These are phyloP conservation scores for Ceratobasidium sp. DNA, from an alignment of 1,284 basidiomycete genomes.

Conservation along the genomic window DNA sequence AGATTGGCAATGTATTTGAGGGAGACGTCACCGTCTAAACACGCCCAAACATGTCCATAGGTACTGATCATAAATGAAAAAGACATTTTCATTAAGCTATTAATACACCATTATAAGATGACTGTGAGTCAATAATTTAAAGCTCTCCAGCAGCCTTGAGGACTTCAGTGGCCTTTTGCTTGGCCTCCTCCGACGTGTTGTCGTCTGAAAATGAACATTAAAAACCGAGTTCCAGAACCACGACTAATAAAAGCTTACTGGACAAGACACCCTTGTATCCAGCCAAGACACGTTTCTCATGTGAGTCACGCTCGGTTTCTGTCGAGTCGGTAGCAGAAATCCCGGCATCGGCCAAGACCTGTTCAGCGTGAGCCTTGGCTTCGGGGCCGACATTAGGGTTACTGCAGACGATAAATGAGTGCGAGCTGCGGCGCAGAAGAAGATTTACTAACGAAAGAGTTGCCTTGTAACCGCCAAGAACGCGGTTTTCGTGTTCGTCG, in stretches of 20 bases:
- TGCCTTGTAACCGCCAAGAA: constrained; percentile 41
- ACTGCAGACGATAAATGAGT: background rate
- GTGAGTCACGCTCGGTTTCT: background rate
- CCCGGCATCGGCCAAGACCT: constrained; percentile 32
- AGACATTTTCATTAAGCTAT: background rate
- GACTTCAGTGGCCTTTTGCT: constrained; percentile 42
- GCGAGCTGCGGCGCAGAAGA: background rate
- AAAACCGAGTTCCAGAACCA: background rate
- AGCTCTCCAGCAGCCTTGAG: constrained; percentile 39
- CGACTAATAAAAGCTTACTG: background rate
- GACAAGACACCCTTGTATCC: constrained; percentile 38
- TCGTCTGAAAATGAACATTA: constrained; percentile 16
- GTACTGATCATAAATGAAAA: background rate
- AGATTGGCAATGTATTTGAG: background rate
- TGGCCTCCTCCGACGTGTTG: constrained; percentile 43
- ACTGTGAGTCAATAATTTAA: background rate
- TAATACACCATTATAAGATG: constrained; percentile 9
- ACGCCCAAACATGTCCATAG: background rate
- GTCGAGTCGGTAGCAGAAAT: background rate
- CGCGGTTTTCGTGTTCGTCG: constrained; percentile 39
- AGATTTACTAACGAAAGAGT: constrained; percentile 22
- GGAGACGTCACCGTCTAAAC: background rate
- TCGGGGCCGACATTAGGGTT: constrained; percentile 40
- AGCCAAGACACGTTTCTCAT: constrained; percentile 33
- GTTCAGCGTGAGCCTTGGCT: constrained; percentile 42